These are phyloP conservation scores for Jamesozyma hellenica DNA, from an alignment of 805 yeast species.

Conservation along the genomic window DNA sequence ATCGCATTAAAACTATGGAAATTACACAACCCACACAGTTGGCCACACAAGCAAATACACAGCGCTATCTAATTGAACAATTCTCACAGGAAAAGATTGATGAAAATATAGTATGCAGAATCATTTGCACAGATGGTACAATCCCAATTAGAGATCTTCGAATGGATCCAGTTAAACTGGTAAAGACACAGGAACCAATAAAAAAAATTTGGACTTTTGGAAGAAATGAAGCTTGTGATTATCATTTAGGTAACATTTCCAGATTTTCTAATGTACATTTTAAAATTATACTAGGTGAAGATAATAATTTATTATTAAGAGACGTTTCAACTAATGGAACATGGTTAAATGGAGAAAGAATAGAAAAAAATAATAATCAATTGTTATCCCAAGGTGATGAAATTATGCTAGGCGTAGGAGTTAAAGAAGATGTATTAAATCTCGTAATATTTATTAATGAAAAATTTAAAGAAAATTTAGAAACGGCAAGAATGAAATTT, in stretches of 20 bases:
- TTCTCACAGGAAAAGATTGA: constrained; percentile 33
- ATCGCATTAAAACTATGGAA: too few relatives aligned
- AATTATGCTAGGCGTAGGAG: constrained; percentile 81
- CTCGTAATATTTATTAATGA: constrained; percentile 39
- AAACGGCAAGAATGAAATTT: constrained; percentile 8
- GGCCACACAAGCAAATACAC: constrained; percentile 33
- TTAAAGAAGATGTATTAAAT: constrained; percentile 52
- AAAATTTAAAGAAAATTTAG: constrained; percentile 23
- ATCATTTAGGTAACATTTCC: constrained; percentile 49
- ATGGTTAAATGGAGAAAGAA: constrained; percentile 59
- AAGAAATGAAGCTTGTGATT: constrained; percentile 54
- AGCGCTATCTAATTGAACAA: constrained; percentile 26
- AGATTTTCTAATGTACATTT: constrained; percentile 69
- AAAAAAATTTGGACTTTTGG: constrained; percentile 62
- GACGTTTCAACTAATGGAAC: constrained; percentile 92
- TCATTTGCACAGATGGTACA: constrained; percentile 53
- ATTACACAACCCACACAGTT: constrained; percentile 37
- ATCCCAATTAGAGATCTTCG: constrained; percentile 38
- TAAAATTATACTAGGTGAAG: constrained; percentile 55
- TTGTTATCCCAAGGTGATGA: constrained; percentile 88
- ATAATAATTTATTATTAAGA: constrained; percentile 37
- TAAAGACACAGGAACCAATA: constrained; percentile 16
- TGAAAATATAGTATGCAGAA: constrained; percentile 39
- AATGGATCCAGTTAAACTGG: constrained; percentile 26
- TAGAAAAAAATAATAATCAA: constrained; percentile 70